Percentiles rank a stretch among this genome's conserved stretches.
Evolutionary conservation across 2,329 filamentous ascomycete genomes (phyloP).

Genomic region (Paecilomyces sp.): DNA sequence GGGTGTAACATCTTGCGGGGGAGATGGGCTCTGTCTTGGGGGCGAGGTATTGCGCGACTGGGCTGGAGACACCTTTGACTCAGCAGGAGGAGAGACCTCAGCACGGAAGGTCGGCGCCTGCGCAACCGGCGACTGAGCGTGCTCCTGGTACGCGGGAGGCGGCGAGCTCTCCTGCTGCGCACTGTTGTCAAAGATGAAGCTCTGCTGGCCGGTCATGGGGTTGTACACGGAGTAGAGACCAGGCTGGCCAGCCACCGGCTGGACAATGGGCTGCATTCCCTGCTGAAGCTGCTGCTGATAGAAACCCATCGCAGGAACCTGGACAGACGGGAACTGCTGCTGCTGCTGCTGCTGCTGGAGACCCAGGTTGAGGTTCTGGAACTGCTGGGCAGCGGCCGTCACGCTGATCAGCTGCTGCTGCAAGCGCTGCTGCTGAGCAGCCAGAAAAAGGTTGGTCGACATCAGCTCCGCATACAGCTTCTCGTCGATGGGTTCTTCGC

Average conservation of each 20-base stretch:
- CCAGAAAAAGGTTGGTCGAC: conserved; percentile 84
- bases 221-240: conserved; percentile 80
- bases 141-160: conserved; percentile 21
- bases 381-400: conserved; percentile 75
- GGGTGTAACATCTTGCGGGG: conserved; percentile 61
- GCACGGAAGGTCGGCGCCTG: conserved; percentile 61
- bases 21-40: conserved; percentile 58
- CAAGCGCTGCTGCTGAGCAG: conserved; percentile 88
- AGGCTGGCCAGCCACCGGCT: conserved; percentile 60
- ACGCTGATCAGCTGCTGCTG: conserved; percentile 87
- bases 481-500: conserved; percentile 72
- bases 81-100: conserved; percentile 73
- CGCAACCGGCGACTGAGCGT: conserved; percentile 43
- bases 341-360: conserved; percentile 32
- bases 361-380: conserved; percentile 68
- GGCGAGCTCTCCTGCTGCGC: conserved; percentile 40
- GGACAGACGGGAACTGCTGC: conserved; percentile 45
- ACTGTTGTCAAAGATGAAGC: conserved; percentile 67
- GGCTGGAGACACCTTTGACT: conserved; percentile 48
- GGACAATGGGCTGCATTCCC: conserved; percentile 57
- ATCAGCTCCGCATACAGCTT: conserved; percentile 81
- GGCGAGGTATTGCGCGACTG: conserved; percentile 57
- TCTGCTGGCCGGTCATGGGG: conserved; percentile 75
- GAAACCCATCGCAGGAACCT: conserved; percentile 48
- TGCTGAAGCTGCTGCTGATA: conserved; percentile 63